Percentiles rank a stretch among this genome's conserved stretches.
phyloP scores from a whole-genome alignment of 2,329 filamentous ascomycete genomes.

The Diplodia sapinea region DNA sequence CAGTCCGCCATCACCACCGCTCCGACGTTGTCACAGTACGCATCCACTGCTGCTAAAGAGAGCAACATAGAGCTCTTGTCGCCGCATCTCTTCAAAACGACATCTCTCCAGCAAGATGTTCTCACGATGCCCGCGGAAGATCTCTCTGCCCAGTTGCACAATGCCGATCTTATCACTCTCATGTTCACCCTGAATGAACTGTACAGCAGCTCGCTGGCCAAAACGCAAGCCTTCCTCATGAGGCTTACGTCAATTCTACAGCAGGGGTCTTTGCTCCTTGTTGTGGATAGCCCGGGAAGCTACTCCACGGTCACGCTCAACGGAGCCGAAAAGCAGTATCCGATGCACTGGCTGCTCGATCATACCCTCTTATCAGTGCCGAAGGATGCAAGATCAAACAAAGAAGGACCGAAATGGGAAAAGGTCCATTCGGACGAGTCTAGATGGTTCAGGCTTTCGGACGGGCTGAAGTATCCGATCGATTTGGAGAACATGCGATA shows the following conservation, averaged over 20 bases:
- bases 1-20: constrained; percentile 61
- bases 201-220: constrained; percentile 76
- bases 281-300: constrained; percentile 91
- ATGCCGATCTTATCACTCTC: constrained; percentile 69
- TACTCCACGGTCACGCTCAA: constrained; percentile 80
- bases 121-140: constrained; percentile 50
- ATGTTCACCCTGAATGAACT: constrained; percentile 97
- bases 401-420: constrained; percentile 62
- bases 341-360: constrained; percentile 92
- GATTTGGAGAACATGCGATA: constrained; percentile 93
- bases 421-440: constrained; percentile 78
- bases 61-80: constrained; percentile 48
- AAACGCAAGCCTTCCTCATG: constrained; percentile 78
- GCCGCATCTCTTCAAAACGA: constrained; percentile 49
- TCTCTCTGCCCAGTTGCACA: constrained; percentile 42
- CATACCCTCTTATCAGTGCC: constrained; percentile 68
- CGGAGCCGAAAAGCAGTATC: constrained; percentile 69
- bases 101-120: constrained; percentile 54
- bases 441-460: constrained; percentile 77
- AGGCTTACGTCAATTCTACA: constrained; percentile 65
- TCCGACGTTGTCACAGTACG: constrained; percentile 54
- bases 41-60: constrained; percentile 53
- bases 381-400: constrained; percentile 29
- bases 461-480: constrained; percentile 76
- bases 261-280: constrained; percentile 72